A percentile compares a stretch with the other conserved stretches of the same genome.
Conservation (phyloP, 306 rosid species). For the Quercus mongolica region DNA sequence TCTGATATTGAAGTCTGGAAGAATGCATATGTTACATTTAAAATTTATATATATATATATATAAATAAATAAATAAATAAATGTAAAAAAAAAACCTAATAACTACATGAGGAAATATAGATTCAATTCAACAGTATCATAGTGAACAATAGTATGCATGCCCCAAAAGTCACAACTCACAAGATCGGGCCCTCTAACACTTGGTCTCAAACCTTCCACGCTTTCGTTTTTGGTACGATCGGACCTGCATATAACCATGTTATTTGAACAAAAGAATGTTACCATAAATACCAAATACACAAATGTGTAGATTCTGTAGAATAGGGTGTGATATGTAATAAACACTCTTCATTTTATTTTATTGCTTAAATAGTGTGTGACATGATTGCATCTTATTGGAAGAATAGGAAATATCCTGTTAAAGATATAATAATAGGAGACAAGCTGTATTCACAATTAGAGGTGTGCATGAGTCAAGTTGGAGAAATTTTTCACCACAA, state of each 20-base stretch:
- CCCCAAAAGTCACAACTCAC: slow-evolving; percentile 99
- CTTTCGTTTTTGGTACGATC: slow-evolving; percentile 98
- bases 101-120: neutral
- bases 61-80: too few relatives aligned
- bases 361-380: too few relatives aligned
- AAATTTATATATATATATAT: too few relatives aligned
- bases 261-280: slow-evolving; percentile 11
- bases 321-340: slow-evolving; percentile 2
- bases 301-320: neutral
- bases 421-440: too few relatives aligned
- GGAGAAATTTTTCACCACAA: too few relatives aligned
- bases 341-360: too few relatives aligned
- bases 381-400: too few relatives aligned
- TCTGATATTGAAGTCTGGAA: neutral
- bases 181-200: slow-evolving; percentile 99
- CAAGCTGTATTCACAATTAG: too few relatives aligned
- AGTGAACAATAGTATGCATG: slow-evolving; percentile 29
- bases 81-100: neutral
- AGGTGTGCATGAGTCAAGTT: too few relatives aligned
- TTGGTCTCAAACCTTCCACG: slow-evolving; percentile 97
- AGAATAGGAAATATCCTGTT: too few relatives aligned
- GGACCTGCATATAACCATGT: slow-evolving; percentile 58
- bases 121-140: slow-evolving; percentile 8
- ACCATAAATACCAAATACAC: neutral
- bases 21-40: neutral